A percentile compares a stretch with the other conserved stretches of the same genome.
Evolutionary conservation across 73 alveolate genomes (phyloP).

Genomic region (Tetrahymena elliotti): DNA sequence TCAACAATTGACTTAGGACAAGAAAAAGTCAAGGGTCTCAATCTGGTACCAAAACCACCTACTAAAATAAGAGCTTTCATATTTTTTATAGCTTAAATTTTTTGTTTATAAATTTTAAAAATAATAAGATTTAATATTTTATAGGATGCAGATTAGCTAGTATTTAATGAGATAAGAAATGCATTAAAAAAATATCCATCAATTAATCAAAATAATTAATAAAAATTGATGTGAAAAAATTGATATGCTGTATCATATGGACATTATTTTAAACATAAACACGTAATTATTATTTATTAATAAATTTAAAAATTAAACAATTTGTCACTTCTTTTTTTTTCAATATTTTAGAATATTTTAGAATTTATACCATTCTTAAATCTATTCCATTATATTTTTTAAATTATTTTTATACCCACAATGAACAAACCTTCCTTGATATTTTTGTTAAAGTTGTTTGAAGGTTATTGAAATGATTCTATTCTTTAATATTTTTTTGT

Average conservation of each 20-base stretch:
- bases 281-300: background rate
- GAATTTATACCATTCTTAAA: background rate
- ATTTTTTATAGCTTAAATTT: background rate
- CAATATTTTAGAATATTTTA: too few species aligned
- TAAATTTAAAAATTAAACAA: too few species aligned
- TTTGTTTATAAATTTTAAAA: background rate
- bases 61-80: conserved; percentile 82
- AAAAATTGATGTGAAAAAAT: background rate
- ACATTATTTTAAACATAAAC: background rate
- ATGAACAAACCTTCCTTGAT: too few species aligned
- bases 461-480: too few species aligned
- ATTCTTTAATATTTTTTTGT: too few species aligned
- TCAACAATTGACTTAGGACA: conserved; percentile 85
- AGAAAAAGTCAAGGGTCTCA: conserved; percentile 87
- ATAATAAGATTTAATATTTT: background rate
- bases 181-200: background rate
- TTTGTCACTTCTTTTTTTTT: background rate
- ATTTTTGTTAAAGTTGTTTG: too few species aligned
- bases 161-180: too few species aligned
- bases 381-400: background rate
- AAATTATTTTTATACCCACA: too few species aligned
- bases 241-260: background rate
- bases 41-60: conserved; percentile 94
- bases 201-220: too few species aligned
- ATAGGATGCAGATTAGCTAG: background rate